Base-by-base conservation (phyloP, 805 yeast species). In the Nakazawaea peltata region DNA sequence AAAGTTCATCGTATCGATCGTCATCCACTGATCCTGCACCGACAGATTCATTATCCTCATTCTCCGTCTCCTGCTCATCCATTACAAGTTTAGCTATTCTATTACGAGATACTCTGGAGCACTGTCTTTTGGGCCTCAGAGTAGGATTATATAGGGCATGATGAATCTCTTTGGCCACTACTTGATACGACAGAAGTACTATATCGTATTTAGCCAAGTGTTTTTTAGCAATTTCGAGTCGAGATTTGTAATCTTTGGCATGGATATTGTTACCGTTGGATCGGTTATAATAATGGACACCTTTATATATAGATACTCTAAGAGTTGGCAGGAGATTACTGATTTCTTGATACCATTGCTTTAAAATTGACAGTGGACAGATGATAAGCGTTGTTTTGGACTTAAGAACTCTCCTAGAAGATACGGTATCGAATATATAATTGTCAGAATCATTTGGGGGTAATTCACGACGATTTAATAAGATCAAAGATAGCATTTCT, bases 291-390 rank as follows among this genome's bases (percentile, higher is more conserved):
- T 44, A 47, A 24, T 46, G 46, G 19, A 65, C 56, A 0, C 95
- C 95, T 22, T 62, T 61, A 56, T 90, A 88, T 3, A 74, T 65
- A 36, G 74, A 68, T 0, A 82, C 73, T 8, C 65, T 69, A 25
- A 88, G 56, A 3, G 65, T 50, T 0, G 92, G 83, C 0, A 87
- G 77, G 5, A 70, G 48, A 19, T 59, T 61, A 4, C 51, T 46
- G 5, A 88, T 65, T 58, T 90, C 98, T 16, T 75, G 76, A 1
- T 69, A 64, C 98, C 98, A 92, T 53, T 92, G 98, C 21, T 72
- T 65, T 14, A 83, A 54, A 40, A 92, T 85, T 0, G 95, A 74
- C 24, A 77, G 80, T 0, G 98, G 98, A 14, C 94, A 82, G 3
- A 92, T 76, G 18, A 92, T 78, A 28, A 92, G 59, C 0, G 96